Percentiles rank a stretch among this genome's conserved stretches.
phyloP scores from a whole-genome alignment of 495 filamentous ascomycete genomes.

The Parmelia sp. region DNA sequence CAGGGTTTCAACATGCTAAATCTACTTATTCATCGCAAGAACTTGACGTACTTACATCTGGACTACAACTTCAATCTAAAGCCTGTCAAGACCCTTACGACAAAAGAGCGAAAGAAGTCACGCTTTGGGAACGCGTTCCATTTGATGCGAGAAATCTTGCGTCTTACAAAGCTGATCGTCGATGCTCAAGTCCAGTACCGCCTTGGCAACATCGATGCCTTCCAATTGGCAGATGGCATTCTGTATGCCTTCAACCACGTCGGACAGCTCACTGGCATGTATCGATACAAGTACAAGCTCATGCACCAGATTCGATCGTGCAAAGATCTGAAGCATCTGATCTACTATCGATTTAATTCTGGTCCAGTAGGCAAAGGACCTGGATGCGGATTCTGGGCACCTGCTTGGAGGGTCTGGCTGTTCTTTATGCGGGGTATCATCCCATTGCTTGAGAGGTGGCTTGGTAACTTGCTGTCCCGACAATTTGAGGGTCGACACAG shows the following conservation, averaged over 20 bases:
- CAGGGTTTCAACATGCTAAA: constrained; percentile 99
- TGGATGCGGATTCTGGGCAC: constrained; percentile 98
- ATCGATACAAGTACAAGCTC: constrained; percentile 99
- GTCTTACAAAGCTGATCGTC: constrained; percentile 94
- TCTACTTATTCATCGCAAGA: constrained; percentile 95
- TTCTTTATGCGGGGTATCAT: constrained; percentile 99
- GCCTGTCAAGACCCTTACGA: constrained; percentile 96
- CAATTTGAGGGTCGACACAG: constrained; percentile 99
- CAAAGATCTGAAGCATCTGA: constrained; percentile 98
- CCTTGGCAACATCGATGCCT: constrained; percentile 96
- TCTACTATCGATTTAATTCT: constrained; percentile 99
- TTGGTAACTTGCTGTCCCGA: constrained; percentile 91
- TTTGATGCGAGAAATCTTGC: constrained; percentile 97
- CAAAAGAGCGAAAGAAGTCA: constrained; percentile 99
- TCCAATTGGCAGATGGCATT: constrained; percentile 97
- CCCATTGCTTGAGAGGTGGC: constrained; percentile 92
- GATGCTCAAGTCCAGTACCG: constrained; percentile 98
- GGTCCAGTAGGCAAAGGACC: constrained; percentile 97
- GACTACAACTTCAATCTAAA: constrained; percentile 99
- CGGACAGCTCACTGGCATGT: constrained; percentile 98
- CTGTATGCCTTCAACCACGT: constrained; percentile 99
- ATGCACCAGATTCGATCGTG: constrained; percentile 99
- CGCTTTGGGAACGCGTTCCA: constrained; percentile 99
- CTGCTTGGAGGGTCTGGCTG: constrained; percentile 98
- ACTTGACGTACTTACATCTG: constrained; percentile 95